Base-by-base conservation (phyloP, 176 grass and related monocot species). In the Bonia amplexicaulis region DNA sequence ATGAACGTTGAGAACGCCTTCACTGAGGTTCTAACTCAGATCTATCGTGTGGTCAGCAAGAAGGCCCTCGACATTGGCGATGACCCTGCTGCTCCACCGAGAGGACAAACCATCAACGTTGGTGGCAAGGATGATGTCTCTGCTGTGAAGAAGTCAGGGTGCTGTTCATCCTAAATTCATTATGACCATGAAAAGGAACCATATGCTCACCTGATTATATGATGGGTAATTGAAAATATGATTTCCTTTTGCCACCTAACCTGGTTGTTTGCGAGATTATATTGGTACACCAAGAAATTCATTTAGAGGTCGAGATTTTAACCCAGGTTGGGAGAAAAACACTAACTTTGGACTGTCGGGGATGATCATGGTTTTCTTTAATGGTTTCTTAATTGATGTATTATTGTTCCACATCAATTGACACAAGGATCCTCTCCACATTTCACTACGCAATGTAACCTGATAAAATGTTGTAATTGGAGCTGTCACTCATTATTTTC, bases 21-120 rank as follows among this genome's bases (percentile, higher is more conserved):
- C 55, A 90, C 83, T 6, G 83, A 90, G 65, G 88, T 90, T 59
- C 72, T 90, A 82, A 90, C 88, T 86, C 88, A 90, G 66, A 90
- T 86, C 12, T 90, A 90, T 57, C 88, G 65, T 23, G 88, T 86
- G 20, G 88, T 90, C 66, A 90, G 88, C 55, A 90, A 90, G 83
- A 90, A 90, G 65, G 88, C 84, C 66, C 88, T 86, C 3, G 84
- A 86, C 88, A 90, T 90, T 57, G 88, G 84, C 0, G 84, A 90
- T 86, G 88, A 90, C 39, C 83, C 79, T 48, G 88, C 88, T 40
- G 88, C 88, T 78, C 88, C 88, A 65, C 88, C 88, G 12, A 86
- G 84, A 82, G 84, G 88, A 16, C 88, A 90, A 71, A 90, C 84
- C 7, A 90, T 90, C 79, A 86, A 86, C 0, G 84, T 90, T 78